These are phyloP conservation scores for Cercospora beticola DNA, from an alignment of 2,329 filamentous ascomycete species.

Conservation along the genomic window DNA sequence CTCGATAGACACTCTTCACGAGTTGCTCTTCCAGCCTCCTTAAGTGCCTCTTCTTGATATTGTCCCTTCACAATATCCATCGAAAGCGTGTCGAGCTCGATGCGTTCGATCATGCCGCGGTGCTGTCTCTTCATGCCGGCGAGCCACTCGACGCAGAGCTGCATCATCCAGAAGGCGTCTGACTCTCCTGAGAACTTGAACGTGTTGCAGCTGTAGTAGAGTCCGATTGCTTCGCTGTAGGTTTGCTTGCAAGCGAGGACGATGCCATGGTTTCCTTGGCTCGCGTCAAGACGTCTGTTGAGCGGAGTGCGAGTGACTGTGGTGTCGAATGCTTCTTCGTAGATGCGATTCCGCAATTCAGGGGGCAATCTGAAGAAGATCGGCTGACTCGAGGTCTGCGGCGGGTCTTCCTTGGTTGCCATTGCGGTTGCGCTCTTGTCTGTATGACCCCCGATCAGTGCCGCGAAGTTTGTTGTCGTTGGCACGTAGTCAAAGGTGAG, in stretches of 20 bases:
- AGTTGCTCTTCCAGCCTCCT: not conserved
- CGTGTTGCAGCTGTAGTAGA: conserved; percentile 16
- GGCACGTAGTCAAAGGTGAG: not conserved
- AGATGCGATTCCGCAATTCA: conserved; percentile 18
- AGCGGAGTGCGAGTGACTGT: not conserved
- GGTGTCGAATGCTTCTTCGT: conserved; percentile 2
- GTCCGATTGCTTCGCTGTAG: conserved; percentile 13
- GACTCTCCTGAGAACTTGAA: not conserved
- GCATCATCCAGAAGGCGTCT: not conserved
- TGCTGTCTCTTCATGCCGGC: not conserved
- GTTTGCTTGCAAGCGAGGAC: conserved; percentile 21
- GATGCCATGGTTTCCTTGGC: not conserved
- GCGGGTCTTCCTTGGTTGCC: not conserved
- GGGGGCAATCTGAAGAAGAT: not conserved
- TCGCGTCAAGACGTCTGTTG: no score
- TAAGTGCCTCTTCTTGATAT: not conserved
- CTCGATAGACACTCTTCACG: not conserved
- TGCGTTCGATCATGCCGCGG: not conserved
- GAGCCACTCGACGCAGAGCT: not conserved
- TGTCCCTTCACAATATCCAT: not conserved
- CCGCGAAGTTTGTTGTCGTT: not conserved
- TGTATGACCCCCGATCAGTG: not conserved
- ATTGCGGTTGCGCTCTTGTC: not conserved
- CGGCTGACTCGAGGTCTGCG: not conserved
- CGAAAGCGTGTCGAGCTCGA: not conserved